Evolutionary conservation across 1,284 basidiomycete genomes (phyloP).

Genomic region (Taiwanofungus camphoratus): DNA sequence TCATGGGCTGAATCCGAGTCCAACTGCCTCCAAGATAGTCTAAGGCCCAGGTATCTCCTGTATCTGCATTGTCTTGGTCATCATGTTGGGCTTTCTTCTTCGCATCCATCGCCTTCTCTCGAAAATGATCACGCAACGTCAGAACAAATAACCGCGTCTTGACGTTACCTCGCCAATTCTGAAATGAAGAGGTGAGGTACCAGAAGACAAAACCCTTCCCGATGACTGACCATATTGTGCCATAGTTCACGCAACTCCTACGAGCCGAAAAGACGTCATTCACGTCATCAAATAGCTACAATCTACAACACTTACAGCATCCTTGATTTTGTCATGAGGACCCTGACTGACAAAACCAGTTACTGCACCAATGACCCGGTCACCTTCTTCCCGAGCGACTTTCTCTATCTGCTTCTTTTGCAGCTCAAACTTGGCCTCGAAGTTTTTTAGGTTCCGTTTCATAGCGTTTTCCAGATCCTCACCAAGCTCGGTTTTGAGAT

Average conservation of each 20-base stretch:
- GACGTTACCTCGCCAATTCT: slow-evolving; percentile 32
- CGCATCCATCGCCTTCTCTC: slow-evolving; percentile 18
- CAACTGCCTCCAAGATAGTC: slow-evolving; percentile 33
- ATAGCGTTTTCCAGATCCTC: neutral
- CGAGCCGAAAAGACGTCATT: neutral
- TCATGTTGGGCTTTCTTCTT: slow-evolving; percentile 1
- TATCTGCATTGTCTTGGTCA: neutral
- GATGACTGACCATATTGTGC: slow-evolving; percentile 26
- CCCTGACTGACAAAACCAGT: too few relatives aligned
- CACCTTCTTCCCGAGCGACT: neutral
- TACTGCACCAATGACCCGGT: slow-evolving; percentile 8
- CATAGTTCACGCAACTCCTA: slow-evolving; percentile 21
- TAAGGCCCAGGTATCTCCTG: slow-evolving; percentile 34
- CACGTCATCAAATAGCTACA: neutral
- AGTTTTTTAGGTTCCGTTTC: neutral
- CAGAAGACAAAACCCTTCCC: neutral
- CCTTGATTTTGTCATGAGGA: slow-evolving; percentile 21
- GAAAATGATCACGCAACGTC: slow-evolving; percentile 30
- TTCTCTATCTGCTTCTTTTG: neutral
- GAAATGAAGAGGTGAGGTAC: neutral
- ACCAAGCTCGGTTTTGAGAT: neutral
- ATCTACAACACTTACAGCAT: slow-evolving; percentile 4
- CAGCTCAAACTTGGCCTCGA: neutral
- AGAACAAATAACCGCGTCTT: slow-evolving; percentile 31
- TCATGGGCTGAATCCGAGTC: slow-evolving; percentile 35